Conservation (phyloP, 139 green algal species). For the Volvox africanus region DNA sequence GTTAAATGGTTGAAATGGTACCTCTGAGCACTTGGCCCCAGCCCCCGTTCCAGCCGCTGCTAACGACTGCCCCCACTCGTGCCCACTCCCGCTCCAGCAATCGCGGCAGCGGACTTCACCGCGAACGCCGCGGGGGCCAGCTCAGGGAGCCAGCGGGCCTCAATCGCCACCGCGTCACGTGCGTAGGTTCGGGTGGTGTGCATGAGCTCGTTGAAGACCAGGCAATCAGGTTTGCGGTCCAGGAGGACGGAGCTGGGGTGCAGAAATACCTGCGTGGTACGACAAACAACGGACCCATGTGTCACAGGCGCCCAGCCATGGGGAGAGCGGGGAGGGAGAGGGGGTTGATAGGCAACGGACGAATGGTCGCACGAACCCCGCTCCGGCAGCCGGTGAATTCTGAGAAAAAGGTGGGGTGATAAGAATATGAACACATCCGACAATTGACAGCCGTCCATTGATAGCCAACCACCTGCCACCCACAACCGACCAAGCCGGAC, state of each 20-base stretch:
- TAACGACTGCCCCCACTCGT: too few species aligned
- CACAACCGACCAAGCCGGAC: too few species aligned
- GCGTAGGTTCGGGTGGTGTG: constrained; percentile 85
- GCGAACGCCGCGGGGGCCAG: constrained; percentile 81
- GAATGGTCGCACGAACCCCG: too few species aligned
- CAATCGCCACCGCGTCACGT: constrained; percentile 70
- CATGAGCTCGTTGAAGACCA: constrained; percentile 90
- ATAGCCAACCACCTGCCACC: too few species aligned
- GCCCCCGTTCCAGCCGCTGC: too few species aligned
- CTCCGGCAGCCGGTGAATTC: too few species aligned
- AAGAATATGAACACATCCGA: too few species aligned
- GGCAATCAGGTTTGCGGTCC: constrained; percentile 66
- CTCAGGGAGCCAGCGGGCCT: constrained; percentile 85
- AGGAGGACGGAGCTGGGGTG: constrained; percentile 88
- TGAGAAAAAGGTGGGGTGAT: too few species aligned
- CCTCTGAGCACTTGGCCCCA: too few species aligned
- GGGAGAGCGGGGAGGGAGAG: not conserved
- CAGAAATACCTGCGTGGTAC: constrained; percentile 68
- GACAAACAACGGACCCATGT: not conserved
- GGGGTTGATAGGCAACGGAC: too few species aligned
- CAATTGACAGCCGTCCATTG: too few species aligned
- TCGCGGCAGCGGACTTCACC: constrained; percentile 28
- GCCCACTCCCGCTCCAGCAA: not conserved
- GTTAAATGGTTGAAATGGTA: too few species aligned
- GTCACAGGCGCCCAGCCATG: not conserved